These are phyloP conservation scores for Flueggea neowawraea DNA, from an alignment of 441 rosid species.

Conservation along the genomic window DNA sequence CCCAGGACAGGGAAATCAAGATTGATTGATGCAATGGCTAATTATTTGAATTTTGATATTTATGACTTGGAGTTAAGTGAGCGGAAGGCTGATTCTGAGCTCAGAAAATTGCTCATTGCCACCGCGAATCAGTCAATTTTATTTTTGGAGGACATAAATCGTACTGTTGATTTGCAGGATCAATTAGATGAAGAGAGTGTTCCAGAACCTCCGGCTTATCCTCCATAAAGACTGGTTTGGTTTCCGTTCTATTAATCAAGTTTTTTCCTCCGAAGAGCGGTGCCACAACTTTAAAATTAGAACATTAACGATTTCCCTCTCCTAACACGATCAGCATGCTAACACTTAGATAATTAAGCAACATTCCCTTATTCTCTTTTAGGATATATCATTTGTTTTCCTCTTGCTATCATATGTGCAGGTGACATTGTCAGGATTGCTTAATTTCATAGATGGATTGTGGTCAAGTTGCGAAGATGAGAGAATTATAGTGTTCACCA, in stretches of 20 bases:
- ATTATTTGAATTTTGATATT: conserved; percentile 59
- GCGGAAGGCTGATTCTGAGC: conserved; percentile 36
- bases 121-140: conserved; percentile 69
- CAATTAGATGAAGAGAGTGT: conserved; percentile 18
- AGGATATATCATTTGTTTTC: no score
- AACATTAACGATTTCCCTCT: no score
- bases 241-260: no score
- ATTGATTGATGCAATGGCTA: conserved; percentile 74
- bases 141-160: conserved; percentile 77
- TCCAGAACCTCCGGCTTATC: not conserved
- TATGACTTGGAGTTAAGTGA: conserved; percentile 53
- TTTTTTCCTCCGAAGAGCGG: no score
- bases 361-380: no score
- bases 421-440: no score
- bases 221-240: conserved; percentile 15
- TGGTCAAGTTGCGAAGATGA: conserved; percentile 69
- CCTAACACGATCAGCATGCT: no score
- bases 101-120: conserved; percentile 39
- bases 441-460: no score
- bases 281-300: no score
- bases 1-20: conserved; percentile 76
- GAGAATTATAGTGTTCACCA: conserved; percentile 50
- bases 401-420: no score
- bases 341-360: no score
- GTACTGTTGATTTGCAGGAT: conserved; percentile 51